phyloP scores from a whole-genome alignment of 2,329 filamentous ascomycete species.

The Gyromitra esculenta region DNA sequence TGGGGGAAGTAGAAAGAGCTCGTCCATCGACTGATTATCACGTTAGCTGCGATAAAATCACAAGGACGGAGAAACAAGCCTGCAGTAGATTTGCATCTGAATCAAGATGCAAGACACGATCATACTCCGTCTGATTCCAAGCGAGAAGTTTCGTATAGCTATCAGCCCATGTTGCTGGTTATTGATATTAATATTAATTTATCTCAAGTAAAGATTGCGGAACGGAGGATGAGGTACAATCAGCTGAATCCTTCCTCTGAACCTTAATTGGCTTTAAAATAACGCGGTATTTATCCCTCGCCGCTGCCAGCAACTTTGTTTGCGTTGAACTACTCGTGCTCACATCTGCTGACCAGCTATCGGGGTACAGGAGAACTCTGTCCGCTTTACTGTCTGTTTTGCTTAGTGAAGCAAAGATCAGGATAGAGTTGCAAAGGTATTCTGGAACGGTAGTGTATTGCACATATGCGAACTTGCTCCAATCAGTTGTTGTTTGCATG shows the following conservation, averaged over 20 bases:
- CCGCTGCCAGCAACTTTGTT: slow-evolving; percentile 61
- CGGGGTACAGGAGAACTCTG: slow-evolving; percentile 64
- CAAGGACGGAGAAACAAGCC: slow-evolving; percentile 19
- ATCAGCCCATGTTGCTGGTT: slow-evolving; percentile 68
- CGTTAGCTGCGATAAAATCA: slow-evolving; percentile 56
- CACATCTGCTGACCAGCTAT: slow-evolving; percentile 59
- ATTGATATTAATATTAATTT: slow-evolving; percentile 9
- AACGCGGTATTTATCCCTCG: slow-evolving; percentile 63
- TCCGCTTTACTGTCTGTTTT: slow-evolving; percentile 63
- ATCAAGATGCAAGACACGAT: slow-evolving; percentile 69
- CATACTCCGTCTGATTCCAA: slow-evolving; percentile 73
- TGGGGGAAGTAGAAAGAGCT: slow-evolving; percentile 73
- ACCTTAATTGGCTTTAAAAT: slow-evolving; percentile 63
- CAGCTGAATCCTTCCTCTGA: slow-evolving; percentile 56
- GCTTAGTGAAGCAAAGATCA: slow-evolving; percentile 65
- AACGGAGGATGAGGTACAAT: slow-evolving; percentile 11
- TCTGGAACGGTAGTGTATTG: slow-evolving; percentile 65
- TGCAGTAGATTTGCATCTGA: slow-evolving; percentile 71
- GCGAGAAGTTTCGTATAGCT: slow-evolving; percentile 75
- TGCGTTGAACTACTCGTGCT: slow-evolving; percentile 58
- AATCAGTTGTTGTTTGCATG: slow-evolving; percentile 58
- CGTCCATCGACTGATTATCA: slow-evolving; percentile 69
- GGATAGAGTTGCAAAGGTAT: slow-evolving; percentile 66
- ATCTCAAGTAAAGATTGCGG: not conserved
- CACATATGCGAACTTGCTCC: slow-evolving; percentile 64